Base-by-base conservation (phyloP, 306 rosid genomes). In the Corylus heterophylla region DNA sequence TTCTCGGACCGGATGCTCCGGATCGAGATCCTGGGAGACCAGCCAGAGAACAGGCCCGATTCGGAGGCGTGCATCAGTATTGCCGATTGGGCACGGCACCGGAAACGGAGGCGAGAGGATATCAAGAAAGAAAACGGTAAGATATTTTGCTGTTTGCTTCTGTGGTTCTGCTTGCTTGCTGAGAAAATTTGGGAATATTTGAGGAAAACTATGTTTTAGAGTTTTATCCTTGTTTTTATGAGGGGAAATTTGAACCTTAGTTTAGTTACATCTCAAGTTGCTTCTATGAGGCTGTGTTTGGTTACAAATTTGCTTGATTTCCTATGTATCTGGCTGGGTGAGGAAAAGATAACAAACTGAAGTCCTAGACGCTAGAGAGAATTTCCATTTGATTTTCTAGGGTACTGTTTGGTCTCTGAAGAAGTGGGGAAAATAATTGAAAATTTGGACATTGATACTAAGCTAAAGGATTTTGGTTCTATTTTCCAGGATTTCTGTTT, bases 61-160 rank as follows among this genome's bases (percentile, higher is more conserved):
- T 67, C 92, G 5, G 94, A 87, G 1, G 84, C 80, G 18, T 88
- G 91, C 37, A 67, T 92, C 20, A 91, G 90, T 85, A 77, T 96
- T 67, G 90, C 94, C 54, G 97, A 96, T 83, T 96, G 99, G 99
- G 98, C 96, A 11, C 87, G 92, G 59, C 93, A 92, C 73, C 91
- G 98, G 22, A 96, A 96, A 93, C 84, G 99, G 74, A 78, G 98
- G 76, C 89, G 98, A 45, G 98, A 91, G 80, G 98, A 91, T 77
- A 79, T 89, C 69, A 95, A 85, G 79, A 95, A 86, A 86, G 98
- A 96, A 16, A 82, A 58, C 75, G 89, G 98, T 96, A 7, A 25
- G 77, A 76, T 5, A 63, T 42, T 5, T 70, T 2, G 45, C 4
- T 37, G 50, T 45, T 12, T 75, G n/a, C 22, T 14, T 17, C 3